These are phyloP conservation scores for Mucor velutinosus DNA, from an alignment of 371 early-diverging fungal species.

Conservation along the genomic window DNA sequence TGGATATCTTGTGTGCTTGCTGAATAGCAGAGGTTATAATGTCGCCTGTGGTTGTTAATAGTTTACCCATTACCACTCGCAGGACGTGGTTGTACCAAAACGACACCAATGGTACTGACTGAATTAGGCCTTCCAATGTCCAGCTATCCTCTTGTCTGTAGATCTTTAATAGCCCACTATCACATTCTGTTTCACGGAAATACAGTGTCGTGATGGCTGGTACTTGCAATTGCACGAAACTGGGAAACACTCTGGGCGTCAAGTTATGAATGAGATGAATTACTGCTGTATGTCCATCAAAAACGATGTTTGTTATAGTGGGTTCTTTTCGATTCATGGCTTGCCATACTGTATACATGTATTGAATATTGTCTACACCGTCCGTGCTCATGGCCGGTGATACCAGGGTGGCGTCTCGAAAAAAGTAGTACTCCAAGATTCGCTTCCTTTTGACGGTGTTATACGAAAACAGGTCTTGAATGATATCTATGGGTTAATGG, in stretches of 20 bases:
- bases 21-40: slow-evolving; percentile 53
- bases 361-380: slow-evolving; percentile 54
- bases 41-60: slow-evolving; percentile 58
- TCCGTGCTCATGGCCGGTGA: slow-evolving; percentile 58
- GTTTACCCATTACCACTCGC: slow-evolving; percentile 53
- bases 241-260: slow-evolving; percentile 54
- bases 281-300: slow-evolving; percentile 58
- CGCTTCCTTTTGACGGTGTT: slow-evolving; percentile 33
- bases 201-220: slow-evolving; percentile 58
- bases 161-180: slow-evolving; percentile 50
- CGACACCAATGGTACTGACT: slow-evolving; percentile 61
- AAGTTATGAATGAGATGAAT: slow-evolving; percentile 54
- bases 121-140: slow-evolving; percentile 62
- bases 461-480: slow-evolving; percentile 45
- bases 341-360: slow-evolving; percentile 62
- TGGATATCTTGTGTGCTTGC: slow-evolving; percentile 43
- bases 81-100: slow-evolving; percentile 69
- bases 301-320: slow-evolving; percentile 53
- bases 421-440: slow-evolving; percentile 42
- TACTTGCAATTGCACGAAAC: slow-evolving; percentile 42
- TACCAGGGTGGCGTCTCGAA: slow-evolving; percentile 30
- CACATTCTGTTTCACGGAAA: slow-evolving; percentile 50
- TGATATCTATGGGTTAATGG: slow-evolving; percentile 27
- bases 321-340: slow-evolving; percentile 59
- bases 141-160: slow-evolving; percentile 62